phyloP scores from a whole-genome alignment of 2,329 filamentous ascomycete genomes.

The Thielaviopsis musarum region DNA sequence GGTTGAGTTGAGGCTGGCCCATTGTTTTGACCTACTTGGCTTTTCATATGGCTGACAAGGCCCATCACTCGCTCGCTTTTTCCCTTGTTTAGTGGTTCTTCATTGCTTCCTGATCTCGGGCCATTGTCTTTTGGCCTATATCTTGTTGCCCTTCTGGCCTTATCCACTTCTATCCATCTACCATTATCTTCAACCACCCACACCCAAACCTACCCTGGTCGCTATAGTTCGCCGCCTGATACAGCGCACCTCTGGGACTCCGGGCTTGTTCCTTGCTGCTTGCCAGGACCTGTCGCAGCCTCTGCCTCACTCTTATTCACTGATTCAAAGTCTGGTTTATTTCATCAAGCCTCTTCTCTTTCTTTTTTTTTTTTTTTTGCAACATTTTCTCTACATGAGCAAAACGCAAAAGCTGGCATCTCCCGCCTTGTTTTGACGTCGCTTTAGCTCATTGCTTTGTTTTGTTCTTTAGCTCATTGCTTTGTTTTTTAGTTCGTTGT shows the following conservation, averaged over 20 bases:
- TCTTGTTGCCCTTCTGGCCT: not conserved
- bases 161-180: not conserved
- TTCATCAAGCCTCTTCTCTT: not conserved
- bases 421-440: not conserved
- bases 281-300: not conserved
- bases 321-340: not conserved
- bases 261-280: not conserved
- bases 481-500: not conserved
- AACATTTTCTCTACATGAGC: not conserved
- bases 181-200: not conserved
- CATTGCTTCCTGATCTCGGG: not conserved
- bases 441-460: not conserved
- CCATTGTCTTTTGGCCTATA: not conserved
- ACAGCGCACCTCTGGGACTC: not conserved
- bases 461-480: not conserved
- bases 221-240: not conserved
- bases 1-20: not conserved
- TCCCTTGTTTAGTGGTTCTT: not conserved
- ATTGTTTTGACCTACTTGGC: not conserved
- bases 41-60: not conserved
- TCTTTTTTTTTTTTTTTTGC: not conserved
- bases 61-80: not conserved
- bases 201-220: conserved; percentile 3
- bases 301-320: not conserved
- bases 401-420: not conserved